Percentiles rank a stretch among this genome's conserved stretches.
Conservation (phyloP, 176 grass and related monocot species). For the Eleusine coracana region DNA sequence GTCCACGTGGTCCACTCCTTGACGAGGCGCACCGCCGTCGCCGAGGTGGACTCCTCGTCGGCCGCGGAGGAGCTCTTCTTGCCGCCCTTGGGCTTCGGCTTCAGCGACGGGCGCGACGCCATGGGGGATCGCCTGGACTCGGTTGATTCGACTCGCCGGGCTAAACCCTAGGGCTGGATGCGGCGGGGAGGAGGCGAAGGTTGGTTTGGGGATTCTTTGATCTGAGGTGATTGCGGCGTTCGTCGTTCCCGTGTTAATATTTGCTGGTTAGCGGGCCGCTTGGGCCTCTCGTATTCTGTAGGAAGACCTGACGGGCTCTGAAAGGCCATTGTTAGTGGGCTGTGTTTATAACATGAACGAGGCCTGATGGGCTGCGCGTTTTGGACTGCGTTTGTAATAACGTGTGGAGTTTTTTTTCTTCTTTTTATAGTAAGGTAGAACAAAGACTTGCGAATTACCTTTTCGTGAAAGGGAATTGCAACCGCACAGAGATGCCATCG, state of each 20-base stretch:
- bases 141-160: not conserved
- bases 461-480: too few relatives aligned
- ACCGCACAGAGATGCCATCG: too few relatives aligned
- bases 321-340: not conserved
- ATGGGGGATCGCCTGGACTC: constrained; percentile 23
- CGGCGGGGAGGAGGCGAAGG: not conserved
- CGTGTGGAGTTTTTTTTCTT: too few relatives aligned
- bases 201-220: constrained; percentile 27
- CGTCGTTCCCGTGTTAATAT: constrained; percentile 17
- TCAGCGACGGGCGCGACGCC: constrained; percentile 57
- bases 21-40: constrained; percentile 39
- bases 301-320: not conserved
- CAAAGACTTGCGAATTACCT: too few relatives aligned
- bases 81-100: constrained; percentile 47
- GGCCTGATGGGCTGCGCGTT: not conserved
- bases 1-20: constrained; percentile 90
- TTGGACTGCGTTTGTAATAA: too few relatives aligned
- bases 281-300: not conserved
- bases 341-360: rapidly evolving
- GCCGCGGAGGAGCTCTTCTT: constrained; percentile 35
- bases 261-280: constrained; percentile 4
- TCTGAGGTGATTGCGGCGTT: not conserved
- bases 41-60: constrained; percentile 36
- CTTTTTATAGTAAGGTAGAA: too few relatives aligned
- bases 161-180: constrained; percentile 51